A percentile compares a stretch with the other conserved stretches of the same genome.
These are phyloP conservation scores for Aphanomyces invadans DNA, from an alignment of 352 stramenopile species.

Conservation along the genomic window DNA sequence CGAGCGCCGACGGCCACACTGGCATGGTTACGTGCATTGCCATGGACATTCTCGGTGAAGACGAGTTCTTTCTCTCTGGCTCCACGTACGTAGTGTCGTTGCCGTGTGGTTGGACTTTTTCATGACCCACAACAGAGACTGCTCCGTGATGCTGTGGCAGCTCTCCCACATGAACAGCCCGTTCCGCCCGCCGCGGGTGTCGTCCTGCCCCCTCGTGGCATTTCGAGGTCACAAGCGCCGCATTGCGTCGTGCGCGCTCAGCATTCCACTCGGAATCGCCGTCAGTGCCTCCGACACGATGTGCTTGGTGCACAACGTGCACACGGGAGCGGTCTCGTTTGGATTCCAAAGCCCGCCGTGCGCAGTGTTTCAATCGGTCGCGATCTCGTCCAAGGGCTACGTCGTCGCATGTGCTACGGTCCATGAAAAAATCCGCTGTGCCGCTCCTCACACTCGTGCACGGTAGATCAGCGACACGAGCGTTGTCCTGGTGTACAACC, in stretches of 20 bases:
- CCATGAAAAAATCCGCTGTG: background rate
- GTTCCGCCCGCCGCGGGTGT: constrained; percentile 62
- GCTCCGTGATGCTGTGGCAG: constrained; percentile 50
- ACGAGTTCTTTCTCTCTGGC: constrained; percentile 68
- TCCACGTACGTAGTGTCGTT: constrained; percentile 44
- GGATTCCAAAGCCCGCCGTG: background rate
- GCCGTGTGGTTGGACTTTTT: background rate
- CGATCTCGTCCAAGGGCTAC: background rate
- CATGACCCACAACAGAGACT: constrained; percentile 12
- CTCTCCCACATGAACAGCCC: constrained; percentile 67
- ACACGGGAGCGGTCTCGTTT: constrained; percentile 12
- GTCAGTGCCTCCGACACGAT: constrained; percentile 47
- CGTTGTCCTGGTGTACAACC: constrained; percentile 55
- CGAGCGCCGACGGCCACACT: constrained; percentile 67
- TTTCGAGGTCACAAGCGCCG: constrained; percentile 47
- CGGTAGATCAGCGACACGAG: constrained; percentile 27
- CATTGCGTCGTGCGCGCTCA: constrained; percentile 58
- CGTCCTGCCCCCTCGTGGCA: constrained; percentile 49
- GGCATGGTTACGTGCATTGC: constrained; percentile 62
- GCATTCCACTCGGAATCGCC: constrained; percentile 51
- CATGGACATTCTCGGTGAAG: constrained; percentile 58
- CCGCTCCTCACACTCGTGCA: too few relatives aligned
- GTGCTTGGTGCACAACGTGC: constrained; percentile 42
- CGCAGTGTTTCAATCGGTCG: background rate
- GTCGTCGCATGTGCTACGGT: constrained; percentile 8